Conservation (phyloP, 2,329 filamentous ascomycete genomes). For the Arachnomyces sp. region DNA sequence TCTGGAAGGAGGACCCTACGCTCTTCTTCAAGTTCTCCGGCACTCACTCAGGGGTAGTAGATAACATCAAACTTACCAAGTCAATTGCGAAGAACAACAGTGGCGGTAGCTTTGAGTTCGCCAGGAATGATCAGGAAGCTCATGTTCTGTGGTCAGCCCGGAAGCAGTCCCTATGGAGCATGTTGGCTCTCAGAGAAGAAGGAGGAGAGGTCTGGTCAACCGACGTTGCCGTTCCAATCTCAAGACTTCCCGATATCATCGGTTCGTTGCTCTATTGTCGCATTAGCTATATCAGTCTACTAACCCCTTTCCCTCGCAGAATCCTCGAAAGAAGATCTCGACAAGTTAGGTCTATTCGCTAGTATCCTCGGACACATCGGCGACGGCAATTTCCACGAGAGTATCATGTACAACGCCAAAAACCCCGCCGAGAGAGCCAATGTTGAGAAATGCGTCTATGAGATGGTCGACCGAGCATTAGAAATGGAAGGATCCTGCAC, state of each 20-base stretch:
- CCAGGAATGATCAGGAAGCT: constrained; percentile 46
- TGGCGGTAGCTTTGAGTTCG: constrained; percentile 49
- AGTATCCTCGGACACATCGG: constrained; percentile 85
- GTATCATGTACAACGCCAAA: constrained; percentile 75
- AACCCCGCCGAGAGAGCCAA: constrained; percentile 63
- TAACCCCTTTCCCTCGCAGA: constrained; percentile 48
- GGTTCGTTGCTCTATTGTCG: constrained; percentile 28
- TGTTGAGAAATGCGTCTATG: constrained; percentile 73
- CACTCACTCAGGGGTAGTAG: constrained; percentile 66
- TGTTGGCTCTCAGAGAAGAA: constrained; percentile 49
- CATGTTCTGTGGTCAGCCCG: constrained; percentile 54
- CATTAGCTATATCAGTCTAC: neutral
- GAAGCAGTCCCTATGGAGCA: constrained; percentile 55
- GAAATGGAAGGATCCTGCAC: constrained; percentile 94
- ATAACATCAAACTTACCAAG: constrained; percentile 65
- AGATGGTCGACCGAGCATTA: constrained; percentile 83
- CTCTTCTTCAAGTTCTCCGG: constrained; percentile 59
- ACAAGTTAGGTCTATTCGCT: constrained; percentile 76
- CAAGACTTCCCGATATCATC: constrained; percentile 55
- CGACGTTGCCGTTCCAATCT: constrained; percentile 56
- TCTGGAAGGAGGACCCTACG: constrained; percentile 34
- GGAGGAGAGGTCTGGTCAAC: constrained; percentile 55
- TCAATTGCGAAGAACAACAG: constrained; percentile 57
- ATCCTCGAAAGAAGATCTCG: constrained; percentile 80
- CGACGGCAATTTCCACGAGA: constrained; percentile 91